phyloP scores from a whole-genome alignment of 192 early-diverging fungal genomes.

The Coemansia sp. region DNA sequence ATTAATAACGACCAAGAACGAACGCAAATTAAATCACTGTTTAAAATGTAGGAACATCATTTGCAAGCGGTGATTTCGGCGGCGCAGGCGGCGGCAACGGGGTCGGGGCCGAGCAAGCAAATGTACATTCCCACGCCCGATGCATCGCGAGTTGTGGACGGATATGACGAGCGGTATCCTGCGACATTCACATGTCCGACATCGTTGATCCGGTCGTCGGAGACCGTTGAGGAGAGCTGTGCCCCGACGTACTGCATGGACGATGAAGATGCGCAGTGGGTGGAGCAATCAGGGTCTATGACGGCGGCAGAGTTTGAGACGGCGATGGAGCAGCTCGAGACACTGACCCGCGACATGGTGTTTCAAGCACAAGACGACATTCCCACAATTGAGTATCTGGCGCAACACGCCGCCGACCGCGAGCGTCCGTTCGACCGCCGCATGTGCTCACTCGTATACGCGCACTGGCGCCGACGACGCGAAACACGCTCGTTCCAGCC shows the following conservation, averaged over 20 bases:
- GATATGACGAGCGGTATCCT: slow-evolving; percentile 71
- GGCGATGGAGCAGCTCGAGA: slow-evolving; percentile 76
- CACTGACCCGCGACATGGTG: slow-evolving; percentile 66
- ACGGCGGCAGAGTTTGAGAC: slow-evolving; percentile 74
- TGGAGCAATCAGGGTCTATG: slow-evolving; percentile 43
- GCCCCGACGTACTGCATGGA: slow-evolving; percentile 88
- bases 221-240: slow-evolving; percentile 82
- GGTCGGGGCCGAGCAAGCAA: slow-evolving; percentile 57
- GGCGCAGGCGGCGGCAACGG: slow-evolving; percentile 63
- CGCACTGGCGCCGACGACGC: slow-evolving; percentile 46
- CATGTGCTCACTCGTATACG: slow-evolving; percentile 19
- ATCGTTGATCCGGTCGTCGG: slow-evolving; percentile 81
- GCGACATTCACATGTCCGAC: slow-evolving; percentile 70
- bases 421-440: slow-evolving; percentile 20
- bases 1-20: too few relatives aligned
- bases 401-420: slow-evolving; percentile 37
- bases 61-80: slow-evolving; percentile 89
- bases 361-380: slow-evolving; percentile 40
- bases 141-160: slow-evolving; percentile 68
- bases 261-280: slow-evolving; percentile 79
- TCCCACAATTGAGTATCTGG: slow-evolving; percentile 40
- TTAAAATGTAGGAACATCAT: slow-evolving; percentile 79
- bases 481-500: slow-evolving; percentile 19
- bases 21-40: background rate
- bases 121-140: slow-evolving; percentile 91